phyloP scores from a whole-genome alignment of 371 early-diverging fungal species.

The Cokeromyces recurvatus region DNA sequence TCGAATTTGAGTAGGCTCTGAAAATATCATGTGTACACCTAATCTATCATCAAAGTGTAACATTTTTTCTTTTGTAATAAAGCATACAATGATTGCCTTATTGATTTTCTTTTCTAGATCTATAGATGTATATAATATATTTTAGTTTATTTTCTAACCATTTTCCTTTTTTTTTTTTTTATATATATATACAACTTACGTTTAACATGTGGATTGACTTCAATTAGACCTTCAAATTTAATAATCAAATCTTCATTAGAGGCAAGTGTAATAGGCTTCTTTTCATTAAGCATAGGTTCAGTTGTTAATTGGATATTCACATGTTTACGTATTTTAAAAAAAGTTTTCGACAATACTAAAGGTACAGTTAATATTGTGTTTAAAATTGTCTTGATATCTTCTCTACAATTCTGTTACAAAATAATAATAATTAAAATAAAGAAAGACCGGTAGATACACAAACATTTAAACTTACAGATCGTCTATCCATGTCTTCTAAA shows the following conservation, averaged over 20 bases:
- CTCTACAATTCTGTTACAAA: constrained; percentile 9
- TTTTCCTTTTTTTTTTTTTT: not conserved
- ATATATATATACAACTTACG: constrained; percentile 2
- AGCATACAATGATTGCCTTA: too few relatives aligned
- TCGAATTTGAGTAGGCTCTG: too few relatives aligned
- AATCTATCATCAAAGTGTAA: too few relatives aligned
- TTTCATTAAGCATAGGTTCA: constrained; percentile 27
- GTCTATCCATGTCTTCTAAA: constrained; percentile 9
- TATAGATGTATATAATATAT: too few relatives aligned
- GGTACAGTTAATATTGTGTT: constrained; percentile 19
- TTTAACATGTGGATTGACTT: constrained; percentile 8
- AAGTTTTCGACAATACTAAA: constrained; percentile 23
- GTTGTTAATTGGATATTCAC: constrained; percentile 26
- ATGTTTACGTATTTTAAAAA: constrained; percentile 26
- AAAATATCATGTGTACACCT: too few relatives aligned
- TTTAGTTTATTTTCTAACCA: too few relatives aligned
- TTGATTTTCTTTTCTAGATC: too few relatives aligned
- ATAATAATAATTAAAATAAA: too few relatives aligned
- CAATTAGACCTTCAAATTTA: constrained; percentile 34
- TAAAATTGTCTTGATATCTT: constrained; percentile 15
- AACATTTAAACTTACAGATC: constrained; percentile 3
- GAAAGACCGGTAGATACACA: not conserved
- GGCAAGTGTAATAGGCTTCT: constrained; percentile 18
- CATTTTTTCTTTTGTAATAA: too few relatives aligned
- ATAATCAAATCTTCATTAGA: constrained; percentile 25